These are phyloP conservation scores for Podaxis sp. DNA, from an alignment of 768 basidiomycete genomes.

Conservation along the genomic window DNA sequence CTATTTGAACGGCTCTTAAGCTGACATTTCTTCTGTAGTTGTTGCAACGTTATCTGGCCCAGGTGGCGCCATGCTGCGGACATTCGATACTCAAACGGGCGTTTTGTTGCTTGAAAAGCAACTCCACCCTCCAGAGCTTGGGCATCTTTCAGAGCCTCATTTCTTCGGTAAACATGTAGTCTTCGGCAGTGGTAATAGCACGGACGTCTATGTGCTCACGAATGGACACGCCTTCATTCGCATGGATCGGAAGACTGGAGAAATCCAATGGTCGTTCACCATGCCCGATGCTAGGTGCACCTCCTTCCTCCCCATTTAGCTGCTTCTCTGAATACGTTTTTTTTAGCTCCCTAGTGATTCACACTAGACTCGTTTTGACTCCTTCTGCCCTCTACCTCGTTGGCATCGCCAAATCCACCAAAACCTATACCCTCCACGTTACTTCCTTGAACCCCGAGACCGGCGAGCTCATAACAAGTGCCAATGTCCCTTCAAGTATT, in stretches of 20 bases:
- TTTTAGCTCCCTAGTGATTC: conserved; percentile 57
- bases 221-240: conserved; percentile 57
- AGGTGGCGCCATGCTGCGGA: conserved; percentile 62
- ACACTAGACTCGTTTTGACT: conserved; percentile 57
- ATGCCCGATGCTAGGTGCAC: conserved; percentile 55
- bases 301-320: not conserved
- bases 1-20: not conserved
- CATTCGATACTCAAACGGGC: conserved; percentile 63
- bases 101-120: conserved; percentile 60
- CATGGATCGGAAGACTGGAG: conserved; percentile 47
- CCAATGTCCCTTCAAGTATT: conserved; percentile 51
- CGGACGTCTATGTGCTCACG: conserved; percentile 47
- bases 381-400: conserved; percentile 51
- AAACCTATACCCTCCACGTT: conserved; percentile 63
- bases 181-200: conserved; percentile 21
- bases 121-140: conserved; percentile 44
- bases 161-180: conserved; percentile 52
- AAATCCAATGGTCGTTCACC: conserved; percentile 57
- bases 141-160: conserved; percentile 45
- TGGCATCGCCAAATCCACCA: conserved; percentile 45
- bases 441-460: conserved; percentile 52
- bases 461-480: conserved; percentile 45
- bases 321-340: not conserved
- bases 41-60: conserved; percentile 74
- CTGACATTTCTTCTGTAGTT: conserved; percentile 32